Evolutionary conservation across 2,329 filamentous ascomycete species (phyloP).

Genomic region (Tolypocladium ophioglossoides): DNA sequence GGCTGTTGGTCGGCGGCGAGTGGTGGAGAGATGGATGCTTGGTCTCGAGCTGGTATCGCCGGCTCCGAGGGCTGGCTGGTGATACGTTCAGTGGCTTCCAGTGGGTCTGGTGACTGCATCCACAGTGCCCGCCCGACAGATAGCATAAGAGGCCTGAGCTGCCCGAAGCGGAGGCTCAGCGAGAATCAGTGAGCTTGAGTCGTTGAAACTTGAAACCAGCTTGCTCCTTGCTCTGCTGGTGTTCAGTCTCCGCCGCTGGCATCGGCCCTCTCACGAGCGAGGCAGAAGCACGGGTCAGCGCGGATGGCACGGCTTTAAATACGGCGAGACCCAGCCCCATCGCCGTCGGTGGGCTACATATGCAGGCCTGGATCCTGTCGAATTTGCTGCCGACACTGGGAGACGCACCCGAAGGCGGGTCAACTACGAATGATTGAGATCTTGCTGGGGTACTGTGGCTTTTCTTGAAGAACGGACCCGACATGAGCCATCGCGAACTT

Average conservation of each 20-base stretch:
- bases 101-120: constrained; percentile 6
- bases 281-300: too few species aligned
- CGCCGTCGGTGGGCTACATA: too few species aligned
- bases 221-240: background rate
- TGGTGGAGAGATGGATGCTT: background rate
- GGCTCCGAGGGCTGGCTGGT: background rate
- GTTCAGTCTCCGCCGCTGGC: background rate
- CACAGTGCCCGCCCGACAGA: background rate
- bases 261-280: background rate
- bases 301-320: background rate
- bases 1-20: background rate
- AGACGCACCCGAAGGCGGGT: background rate
- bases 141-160: background rate
- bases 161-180: background rate
- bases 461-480: background rate
- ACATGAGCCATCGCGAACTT: background rate
- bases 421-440: background rate
- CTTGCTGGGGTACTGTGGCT: background rate
- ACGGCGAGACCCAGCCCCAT: background rate
- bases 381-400: background rate
- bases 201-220: too few species aligned
- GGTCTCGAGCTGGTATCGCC: background rate
- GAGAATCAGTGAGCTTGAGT: background rate
- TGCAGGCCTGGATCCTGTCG: background rate
- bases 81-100: background rate